Evolutionary conservation across 176 grass and related monocot genomes (phyloP).

Genomic region (Dactylis glomerata): DNA sequence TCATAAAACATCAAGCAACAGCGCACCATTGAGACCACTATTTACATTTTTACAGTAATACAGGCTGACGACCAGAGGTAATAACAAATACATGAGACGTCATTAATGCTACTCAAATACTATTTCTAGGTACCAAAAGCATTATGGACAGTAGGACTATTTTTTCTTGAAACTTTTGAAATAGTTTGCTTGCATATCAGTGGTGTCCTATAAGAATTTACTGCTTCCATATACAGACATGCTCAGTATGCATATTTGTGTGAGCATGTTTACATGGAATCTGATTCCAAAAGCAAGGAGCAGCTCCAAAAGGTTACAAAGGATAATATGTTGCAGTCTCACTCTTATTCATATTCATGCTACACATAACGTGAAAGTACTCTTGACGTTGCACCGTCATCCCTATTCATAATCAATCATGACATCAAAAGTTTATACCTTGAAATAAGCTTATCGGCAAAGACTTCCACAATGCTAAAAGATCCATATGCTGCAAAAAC

Average conservation of each 20-base stretch:
- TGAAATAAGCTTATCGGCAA: slow-evolving; percentile 79
- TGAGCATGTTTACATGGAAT: not conserved
- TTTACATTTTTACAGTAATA: slow-evolving; percentile 10
- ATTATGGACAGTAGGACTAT: not conserved
- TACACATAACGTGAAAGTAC: slow-evolving; percentile 1
- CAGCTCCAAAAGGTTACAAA: not conserved
- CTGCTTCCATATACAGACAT: not conserved
- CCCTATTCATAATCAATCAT: not conserved
- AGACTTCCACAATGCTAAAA: slow-evolving; percentile 75
- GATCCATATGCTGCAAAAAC: slow-evolving; percentile 84
- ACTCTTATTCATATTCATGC: slow-evolving; percentile 7
- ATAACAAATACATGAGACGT: not conserved
- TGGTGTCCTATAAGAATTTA: not conserved
- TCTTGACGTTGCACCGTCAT: not conserved
- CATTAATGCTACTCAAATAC: slow-evolving; percentile 3
- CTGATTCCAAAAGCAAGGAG: not conserved
- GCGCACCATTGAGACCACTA: not conserved
- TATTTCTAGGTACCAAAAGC: not conserved
- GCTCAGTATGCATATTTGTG: not conserved
- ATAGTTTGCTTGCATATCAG: not conserved
- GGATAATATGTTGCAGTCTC: not conserved
- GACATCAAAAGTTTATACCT: slow-evolving; percentile 41
- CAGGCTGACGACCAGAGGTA: not conserved
- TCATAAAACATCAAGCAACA: not conserved
- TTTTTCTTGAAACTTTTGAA: too few species aligned